These are phyloP conservation scores for Ceriops tagal DNA, from an alignment of 345 rosid species.

Conservation along the genomic window DNA sequence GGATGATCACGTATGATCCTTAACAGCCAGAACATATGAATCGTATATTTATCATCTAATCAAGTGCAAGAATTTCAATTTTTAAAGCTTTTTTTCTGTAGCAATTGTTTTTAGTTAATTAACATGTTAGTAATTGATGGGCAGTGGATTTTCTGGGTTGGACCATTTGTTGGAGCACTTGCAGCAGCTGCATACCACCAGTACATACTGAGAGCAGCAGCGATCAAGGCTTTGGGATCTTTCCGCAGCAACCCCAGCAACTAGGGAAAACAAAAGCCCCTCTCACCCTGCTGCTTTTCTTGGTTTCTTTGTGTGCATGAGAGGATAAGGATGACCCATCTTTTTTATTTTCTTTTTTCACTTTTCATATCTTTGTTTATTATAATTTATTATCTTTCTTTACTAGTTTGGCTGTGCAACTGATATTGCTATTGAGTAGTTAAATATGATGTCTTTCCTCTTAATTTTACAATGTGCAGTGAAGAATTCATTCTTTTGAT, in stretches of 20 bases:
- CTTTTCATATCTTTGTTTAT: not conserved
- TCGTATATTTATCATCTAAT: not conserved
- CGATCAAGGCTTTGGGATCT: slow-evolving; percentile 61
- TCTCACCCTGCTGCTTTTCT: not conserved
- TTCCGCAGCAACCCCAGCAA: slow-evolving; percentile 64
- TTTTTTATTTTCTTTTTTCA: not conserved
- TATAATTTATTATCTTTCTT: not conserved
- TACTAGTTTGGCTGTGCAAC: not conserved
- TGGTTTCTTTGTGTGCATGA: not conserved
- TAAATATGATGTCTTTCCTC: no score
- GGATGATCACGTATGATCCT: slow-evolving; percentile 51
- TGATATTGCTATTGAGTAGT: not conserved
- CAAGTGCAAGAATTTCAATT: not conserved
- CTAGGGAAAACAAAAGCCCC: slow-evolving; percentile 9
- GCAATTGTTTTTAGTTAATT: not conserved
- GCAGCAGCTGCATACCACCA: slow-evolving; percentile 67
- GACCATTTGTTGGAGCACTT: slow-evolving; percentile 59
- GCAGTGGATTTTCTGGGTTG: slow-evolving; percentile 78
- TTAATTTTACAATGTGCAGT: no score
- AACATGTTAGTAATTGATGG: not conserved
- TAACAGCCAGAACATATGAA: not conserved
- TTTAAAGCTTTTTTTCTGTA: not conserved
- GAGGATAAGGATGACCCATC: not conserved
- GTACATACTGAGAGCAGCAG: slow-evolving; percentile 55
- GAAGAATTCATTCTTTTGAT: no score